phyloP scores from a whole-genome alignment of 2,329 filamentous ascomycete genomes.

The Pseudodiploospora longispora region DNA sequence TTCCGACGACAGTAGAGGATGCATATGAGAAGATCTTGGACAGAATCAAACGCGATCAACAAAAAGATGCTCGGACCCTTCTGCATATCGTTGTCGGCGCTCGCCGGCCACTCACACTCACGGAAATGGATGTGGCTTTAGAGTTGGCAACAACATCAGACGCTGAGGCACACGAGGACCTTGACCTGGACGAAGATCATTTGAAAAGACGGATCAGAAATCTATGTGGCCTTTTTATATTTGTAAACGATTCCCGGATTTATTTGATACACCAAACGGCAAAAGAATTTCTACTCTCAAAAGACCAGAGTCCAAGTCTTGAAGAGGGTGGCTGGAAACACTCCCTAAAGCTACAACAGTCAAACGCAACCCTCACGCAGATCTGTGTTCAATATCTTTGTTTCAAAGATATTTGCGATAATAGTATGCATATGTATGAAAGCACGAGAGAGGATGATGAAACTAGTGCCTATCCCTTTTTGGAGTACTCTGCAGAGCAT shows the following conservation, averaged over 20 bases:
- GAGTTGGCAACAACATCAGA: not conserved
- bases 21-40: constrained; percentile 8
- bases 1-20: constrained; percentile 6
- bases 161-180: not conserved
- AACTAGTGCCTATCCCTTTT: not conserved
- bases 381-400: not conserved
- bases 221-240: not conserved
- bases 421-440: not conserved
- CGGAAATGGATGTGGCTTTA: constrained; percentile 4
- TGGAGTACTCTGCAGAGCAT: not conserved
- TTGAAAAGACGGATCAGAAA: not conserved
- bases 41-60: not conserved
- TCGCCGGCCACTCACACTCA: constrained; percentile 6
- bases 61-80: not conserved
- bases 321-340: not conserved
- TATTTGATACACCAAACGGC: not conserved
- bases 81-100: constrained; percentile 11
- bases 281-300: not conserved
- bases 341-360: not conserved
- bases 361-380: not conserved
- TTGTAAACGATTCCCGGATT: not conserved
- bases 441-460: not conserved
- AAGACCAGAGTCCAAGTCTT: not conserved
- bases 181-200: not conserved
- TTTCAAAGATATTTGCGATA: not conserved